Evolutionary conservation across 805 yeast genomes (phyloP).

Genomic region (Wickerhamiella shivajii): DNA sequence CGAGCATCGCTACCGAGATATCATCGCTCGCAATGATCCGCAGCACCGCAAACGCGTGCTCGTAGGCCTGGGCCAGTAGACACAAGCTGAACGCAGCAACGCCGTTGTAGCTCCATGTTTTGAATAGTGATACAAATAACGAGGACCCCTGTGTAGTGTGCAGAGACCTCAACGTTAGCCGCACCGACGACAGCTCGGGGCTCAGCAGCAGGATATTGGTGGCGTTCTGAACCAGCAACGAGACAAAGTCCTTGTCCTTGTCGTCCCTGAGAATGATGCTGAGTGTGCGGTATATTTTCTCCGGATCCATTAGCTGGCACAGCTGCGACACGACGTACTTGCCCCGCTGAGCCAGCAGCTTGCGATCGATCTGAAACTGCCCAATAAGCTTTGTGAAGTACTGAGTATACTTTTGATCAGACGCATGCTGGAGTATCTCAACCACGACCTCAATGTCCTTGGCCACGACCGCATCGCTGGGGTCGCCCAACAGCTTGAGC

Average conservation of each 20-base stretch:
- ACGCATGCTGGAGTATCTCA: constrained; percentile 53
- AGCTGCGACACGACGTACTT: constrained; percentile 73
- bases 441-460: constrained; percentile 60
- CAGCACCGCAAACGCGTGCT: constrained; percentile 69
- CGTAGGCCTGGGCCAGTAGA: constrained; percentile 74
- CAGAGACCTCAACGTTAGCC: constrained; percentile 49
- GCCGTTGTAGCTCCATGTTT: constrained; percentile 84
- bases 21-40: constrained; percentile 73
- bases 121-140: constrained; percentile 62
- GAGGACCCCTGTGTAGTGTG: constrained; percentile 49
- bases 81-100: constrained; percentile 81
- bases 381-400: constrained; percentile 59
- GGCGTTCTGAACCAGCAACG: constrained; percentile 72
- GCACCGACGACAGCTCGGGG: constrained; percentile 56
- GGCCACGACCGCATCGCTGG: constrained; percentile 64
- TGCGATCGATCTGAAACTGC: constrained; percentile 55
- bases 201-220: constrained; percentile 78
- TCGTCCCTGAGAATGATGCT: constrained; percentile 58
- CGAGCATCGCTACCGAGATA: constrained; percentile 57
- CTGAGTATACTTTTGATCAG: constrained; percentile 59
- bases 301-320: constrained; percentile 68
- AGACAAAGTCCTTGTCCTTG: constrained; percentile 51
- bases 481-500: constrained; percentile 55
- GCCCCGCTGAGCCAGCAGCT: constrained; percentile 54
- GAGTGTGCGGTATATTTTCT: constrained; percentile 64